Evolutionary conservation across 257 asterid species (phyloP), one percentile per base, ranked within the genome.

Genomic region (Paraleonurus japonicus): DNA sequence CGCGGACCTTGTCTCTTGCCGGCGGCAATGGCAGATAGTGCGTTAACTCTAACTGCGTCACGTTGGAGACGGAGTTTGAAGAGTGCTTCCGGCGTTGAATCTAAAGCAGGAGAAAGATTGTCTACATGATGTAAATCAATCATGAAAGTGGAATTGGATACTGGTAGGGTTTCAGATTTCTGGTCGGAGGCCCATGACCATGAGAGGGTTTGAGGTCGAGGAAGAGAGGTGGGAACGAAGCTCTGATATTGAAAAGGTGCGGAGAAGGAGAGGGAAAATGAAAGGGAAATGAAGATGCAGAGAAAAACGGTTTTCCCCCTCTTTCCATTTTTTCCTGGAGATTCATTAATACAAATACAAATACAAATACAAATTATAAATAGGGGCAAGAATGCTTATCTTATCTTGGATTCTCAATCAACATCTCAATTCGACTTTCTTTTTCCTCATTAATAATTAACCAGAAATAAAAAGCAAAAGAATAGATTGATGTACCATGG

Each of bases 11-110:
- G 32, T 10, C 26, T 15, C 73, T 1, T 75, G 17, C 2, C 35
- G 28, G 80, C 76, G 37, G 83, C 85, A 26, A 75, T 65, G n/a
- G 65, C 15, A 23, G 77, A 35, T 12, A 89, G 79, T 10, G 84
- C 69, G 22, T 83, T 67, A 3, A 69, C 92, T 26, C 98, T 69
- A 16, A 61, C 55, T 0, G 86, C 89, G 48, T 90, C 96, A 3
- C 98, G 90, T 6, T 27, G 78, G 62, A 92, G 90, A 1, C 94
- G 94, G 72, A 77, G 83, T 0, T 64, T 53, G 82, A 92, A 89
- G 50, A 92, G 82, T 22, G 88, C 71, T 0, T 85, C 81, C 4
- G 92, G 89, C 33, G 94, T 81, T 5, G 83, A 53, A 62, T 82
- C 73, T 19, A 48, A 28, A 39, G 80, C 60, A n/a, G 82, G 72